phyloP scores from a whole-genome alignment of 2,329 filamentous ascomycete genomes.

The Fusarium ambrosium region DNA sequence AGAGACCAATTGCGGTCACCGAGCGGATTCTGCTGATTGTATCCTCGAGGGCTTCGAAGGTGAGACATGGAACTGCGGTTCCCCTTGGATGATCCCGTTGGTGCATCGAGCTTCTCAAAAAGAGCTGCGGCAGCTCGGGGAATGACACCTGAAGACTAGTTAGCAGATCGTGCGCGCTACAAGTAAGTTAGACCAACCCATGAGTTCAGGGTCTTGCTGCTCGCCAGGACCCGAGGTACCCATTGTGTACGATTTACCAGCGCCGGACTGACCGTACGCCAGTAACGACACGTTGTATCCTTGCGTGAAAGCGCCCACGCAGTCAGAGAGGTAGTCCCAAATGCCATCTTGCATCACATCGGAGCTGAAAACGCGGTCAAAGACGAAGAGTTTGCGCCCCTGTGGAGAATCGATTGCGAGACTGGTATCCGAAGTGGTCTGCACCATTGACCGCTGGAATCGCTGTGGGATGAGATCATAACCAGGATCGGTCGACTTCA shows the following conservation, averaged over 20 bases:
- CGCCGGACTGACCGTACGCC: constrained; percentile 96
- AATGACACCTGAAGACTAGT: constrained; percentile 79
- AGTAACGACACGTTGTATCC: constrained; percentile 99
- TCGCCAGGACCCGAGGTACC: constrained; percentile 90
- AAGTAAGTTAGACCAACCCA: constrained; percentile 73
- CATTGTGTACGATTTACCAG: constrained; percentile 99
- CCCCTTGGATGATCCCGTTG: constrained; percentile 55
- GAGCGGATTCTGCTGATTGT: constrained; percentile 63
- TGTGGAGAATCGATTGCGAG: constrained; percentile 91
- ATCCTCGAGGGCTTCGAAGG: constrained; percentile 83
- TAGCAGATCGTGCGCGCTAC: constrained; percentile 19
- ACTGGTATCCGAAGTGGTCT: constrained; percentile 87
- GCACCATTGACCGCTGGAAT: constrained; percentile 93
- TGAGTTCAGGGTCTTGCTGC: constrained; percentile 76
- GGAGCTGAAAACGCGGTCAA: constrained; percentile 92
- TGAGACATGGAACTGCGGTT: constrained; percentile 81
- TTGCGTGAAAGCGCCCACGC: constrained; percentile 89
- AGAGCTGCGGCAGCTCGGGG: constrained; percentile 88
- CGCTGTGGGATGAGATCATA: constrained; percentile 96
- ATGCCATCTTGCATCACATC: constrained; percentile 88
- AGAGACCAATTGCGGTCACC: constrained; percentile 87
- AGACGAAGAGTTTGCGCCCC: constrained; percentile 94
- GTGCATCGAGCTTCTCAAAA: constrained; percentile 86
- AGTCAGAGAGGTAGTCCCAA: constrained; percentile 94
- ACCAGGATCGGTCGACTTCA: constrained; percentile 87